These are phyloP conservation scores for Escovopsis weberi DNA, from an alignment of 2,329 filamentous ascomycete genomes.

Conservation along the genomic window DNA sequence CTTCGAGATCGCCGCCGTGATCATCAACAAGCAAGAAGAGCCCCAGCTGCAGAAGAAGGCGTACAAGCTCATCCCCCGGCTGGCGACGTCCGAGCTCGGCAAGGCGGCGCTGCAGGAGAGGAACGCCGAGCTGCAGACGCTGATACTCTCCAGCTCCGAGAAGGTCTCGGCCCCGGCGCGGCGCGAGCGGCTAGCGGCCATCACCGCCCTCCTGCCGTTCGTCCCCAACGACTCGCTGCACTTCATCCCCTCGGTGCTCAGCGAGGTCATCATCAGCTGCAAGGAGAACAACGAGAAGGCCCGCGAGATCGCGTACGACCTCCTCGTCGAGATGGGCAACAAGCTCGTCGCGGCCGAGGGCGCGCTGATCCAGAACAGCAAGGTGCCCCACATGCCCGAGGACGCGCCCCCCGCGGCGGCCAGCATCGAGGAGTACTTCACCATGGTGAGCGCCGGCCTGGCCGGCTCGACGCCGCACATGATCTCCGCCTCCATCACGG, in stretches of 20 bases:
- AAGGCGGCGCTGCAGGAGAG: constrained; percentile 62
- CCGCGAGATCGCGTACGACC: constrained; percentile 73
- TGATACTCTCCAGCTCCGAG: constrained; percentile 65
- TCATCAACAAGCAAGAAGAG: constrained; percentile 70
- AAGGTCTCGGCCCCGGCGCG: constrained; percentile 78
- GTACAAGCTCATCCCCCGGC: constrained; percentile 89
- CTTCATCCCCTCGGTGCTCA: constrained; percentile 83
- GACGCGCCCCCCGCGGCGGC: constrained; percentile 66
- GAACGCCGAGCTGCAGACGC: constrained; percentile 62
- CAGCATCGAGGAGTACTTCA: constrained; percentile 88
- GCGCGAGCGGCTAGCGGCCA: constrained; percentile 71
- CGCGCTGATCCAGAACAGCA: constrained; percentile 66
- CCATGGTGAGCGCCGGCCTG: constrained; percentile 92
- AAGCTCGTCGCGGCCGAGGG: constrained; percentile 55
- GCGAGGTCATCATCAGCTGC: constrained; percentile 89
- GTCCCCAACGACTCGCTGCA: constrained; percentile 67
- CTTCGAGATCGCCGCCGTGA: constrained; percentile 72
- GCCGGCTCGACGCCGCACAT: constrained; percentile 90
- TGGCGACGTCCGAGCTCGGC: constrained; percentile 69
- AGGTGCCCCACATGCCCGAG: constrained; percentile 73
- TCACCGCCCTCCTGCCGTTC: constrained; percentile 65
- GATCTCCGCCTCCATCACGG: constrained; percentile 94
- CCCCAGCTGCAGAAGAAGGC: constrained; percentile 97
- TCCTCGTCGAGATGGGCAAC: constrained; percentile 78
- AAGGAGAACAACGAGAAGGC: constrained; percentile 98